Base-by-base conservation (phyloP, 2,329 filamentous ascomycete species). In the Fusarium buharicum region DNA sequence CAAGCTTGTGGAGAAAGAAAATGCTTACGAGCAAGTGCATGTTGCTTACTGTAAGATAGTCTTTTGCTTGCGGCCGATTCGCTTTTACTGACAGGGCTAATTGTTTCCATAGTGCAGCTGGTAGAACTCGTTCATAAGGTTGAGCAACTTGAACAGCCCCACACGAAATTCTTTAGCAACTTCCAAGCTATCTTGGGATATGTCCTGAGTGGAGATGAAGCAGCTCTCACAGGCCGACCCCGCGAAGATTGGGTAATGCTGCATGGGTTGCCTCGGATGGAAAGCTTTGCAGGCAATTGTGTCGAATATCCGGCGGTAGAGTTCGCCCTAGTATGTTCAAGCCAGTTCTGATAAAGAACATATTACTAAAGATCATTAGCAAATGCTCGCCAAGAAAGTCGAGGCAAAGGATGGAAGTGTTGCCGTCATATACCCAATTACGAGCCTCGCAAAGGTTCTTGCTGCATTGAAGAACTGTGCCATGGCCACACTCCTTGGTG, bases 401-500 rank as follows among this genome's bases (percentile, higher is more conserved):
- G n/a, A 28, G n/a, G 20, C 7, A 4, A 22, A 44, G 4, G 22
- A 28, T 24, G 27, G 39, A 27, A 6, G 22, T 14, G 12, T 8
- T 24, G 12, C 11, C 40, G 5, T 22, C 3, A 17, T n/a, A 5
- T 57, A 53, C 22, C 7, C 55, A 6, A 6, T 22, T 2, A 18
- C 13, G 12, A 14, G 17, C 7, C 31, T 54, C 27, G 14, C 18
- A 16, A 30, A 17, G 14, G 13, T 41, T 5, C 6, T 50, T 11
- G 6, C 12, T 12, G 41, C 41, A 3, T 9, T 48, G 16, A 36
- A 27, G 18, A 44, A 47, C 38, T n/a, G 53, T 37, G 9, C 36
- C 6, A 14, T 55, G 17, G 47, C 41, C 13, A 24, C 36, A 3
- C 36, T 59, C n/a, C 46, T 51, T 3, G 56, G 51, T 10, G 37